Conservation (phyloP, 345 rosid species). For the Camelina laxa region DNA sequence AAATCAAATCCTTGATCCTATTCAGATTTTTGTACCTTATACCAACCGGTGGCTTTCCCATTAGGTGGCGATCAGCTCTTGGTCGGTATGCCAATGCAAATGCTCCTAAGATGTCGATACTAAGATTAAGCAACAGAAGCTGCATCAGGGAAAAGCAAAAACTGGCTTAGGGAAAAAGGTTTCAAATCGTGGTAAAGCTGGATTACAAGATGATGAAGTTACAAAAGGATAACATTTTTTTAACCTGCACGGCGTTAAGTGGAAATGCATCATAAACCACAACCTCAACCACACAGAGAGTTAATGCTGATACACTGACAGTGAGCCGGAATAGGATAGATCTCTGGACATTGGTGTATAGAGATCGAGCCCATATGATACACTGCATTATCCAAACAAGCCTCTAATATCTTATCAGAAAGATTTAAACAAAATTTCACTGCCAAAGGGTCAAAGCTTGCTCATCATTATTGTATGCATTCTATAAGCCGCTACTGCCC, state of each 20-base stretch:
- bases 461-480: conserved; percentile 1
- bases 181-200: not conserved
- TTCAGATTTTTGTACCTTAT: conserved; percentile 54
- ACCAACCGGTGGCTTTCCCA: conserved; percentile 82
- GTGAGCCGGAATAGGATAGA: conserved; percentile 84
- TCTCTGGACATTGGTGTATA: conserved; percentile 82
- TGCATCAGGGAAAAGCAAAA: conserved; percentile 44
- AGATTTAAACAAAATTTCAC: not conserved
- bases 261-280: conserved; percentile 75
- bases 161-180: not conserved
- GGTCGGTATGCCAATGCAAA: conserved; percentile 92
- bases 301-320: conserved; percentile 71
- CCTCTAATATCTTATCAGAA: conserved; percentile 1
- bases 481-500: not conserved
- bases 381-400: conserved; percentile 54
- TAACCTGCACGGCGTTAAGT: conserved; percentile 73
- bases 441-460: conserved; percentile 5
- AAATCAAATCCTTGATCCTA: not conserved
- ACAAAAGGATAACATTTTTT: conserved; percentile 28
- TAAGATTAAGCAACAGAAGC: conserved; percentile 83
- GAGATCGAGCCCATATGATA: conserved; percentile 84
- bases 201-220: conserved; percentile 21
- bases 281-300: conserved; percentile 74
- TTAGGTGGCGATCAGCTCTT: conserved; percentile 64
- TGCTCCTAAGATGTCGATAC: conserved; percentile 91